phyloP scores from a whole-genome alignment of 768 basidiomycete genomes.

The Pleurotus citrinopileatus region DNA sequence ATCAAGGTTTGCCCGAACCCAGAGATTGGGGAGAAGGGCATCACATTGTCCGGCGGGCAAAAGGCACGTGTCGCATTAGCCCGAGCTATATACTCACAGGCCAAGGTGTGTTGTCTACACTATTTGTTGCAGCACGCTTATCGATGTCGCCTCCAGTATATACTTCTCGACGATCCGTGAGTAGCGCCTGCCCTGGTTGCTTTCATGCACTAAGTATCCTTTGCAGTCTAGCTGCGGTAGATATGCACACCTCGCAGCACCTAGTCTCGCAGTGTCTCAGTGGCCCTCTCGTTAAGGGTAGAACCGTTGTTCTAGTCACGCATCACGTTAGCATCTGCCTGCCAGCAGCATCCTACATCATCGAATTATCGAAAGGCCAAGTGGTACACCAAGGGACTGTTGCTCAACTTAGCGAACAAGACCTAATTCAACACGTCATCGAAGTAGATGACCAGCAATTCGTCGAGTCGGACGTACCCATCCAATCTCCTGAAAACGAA shows the following conservation, averaged over 20 bases:
- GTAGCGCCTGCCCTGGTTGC: conserved; percentile 25
- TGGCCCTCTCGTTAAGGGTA: conserved; percentile 55
- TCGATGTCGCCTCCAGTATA: conserved; percentile 31
- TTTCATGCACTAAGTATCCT: conserved; percentile 6
- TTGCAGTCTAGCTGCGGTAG: conserved; percentile 61
- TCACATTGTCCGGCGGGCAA: conserved; percentile 73
- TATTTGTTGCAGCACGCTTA: conserved; percentile 1
- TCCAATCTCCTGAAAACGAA: conserved; percentile 26
- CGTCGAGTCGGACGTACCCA: conserved; percentile 19
- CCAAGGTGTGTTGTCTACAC: conserved; percentile 35
- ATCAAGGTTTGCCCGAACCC: too few relatives aligned
- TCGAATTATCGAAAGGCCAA: conserved; percentile 53
- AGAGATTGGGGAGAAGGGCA: conserved; percentile 84
- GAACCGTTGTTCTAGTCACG: conserved; percentile 82
- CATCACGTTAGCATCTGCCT: conserved; percentile 78
- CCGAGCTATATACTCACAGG: conserved; percentile 74
- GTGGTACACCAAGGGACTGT: conserved; percentile 50
- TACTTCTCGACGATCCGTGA: conserved; percentile 72
- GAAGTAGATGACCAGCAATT: conserved; percentile 43
- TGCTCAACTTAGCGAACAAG: conserved; percentile 40
- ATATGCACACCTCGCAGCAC: conserved; percentile 75
- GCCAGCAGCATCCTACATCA: conserved; percentile 62
- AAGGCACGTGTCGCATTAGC: conserved; percentile 75
- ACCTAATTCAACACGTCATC: conserved; percentile 42
- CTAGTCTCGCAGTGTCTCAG: conserved; percentile 62